phyloP scores from a whole-genome alignment of 2,329 filamentous ascomycete species.

The Coniella lustricola region DNA sequence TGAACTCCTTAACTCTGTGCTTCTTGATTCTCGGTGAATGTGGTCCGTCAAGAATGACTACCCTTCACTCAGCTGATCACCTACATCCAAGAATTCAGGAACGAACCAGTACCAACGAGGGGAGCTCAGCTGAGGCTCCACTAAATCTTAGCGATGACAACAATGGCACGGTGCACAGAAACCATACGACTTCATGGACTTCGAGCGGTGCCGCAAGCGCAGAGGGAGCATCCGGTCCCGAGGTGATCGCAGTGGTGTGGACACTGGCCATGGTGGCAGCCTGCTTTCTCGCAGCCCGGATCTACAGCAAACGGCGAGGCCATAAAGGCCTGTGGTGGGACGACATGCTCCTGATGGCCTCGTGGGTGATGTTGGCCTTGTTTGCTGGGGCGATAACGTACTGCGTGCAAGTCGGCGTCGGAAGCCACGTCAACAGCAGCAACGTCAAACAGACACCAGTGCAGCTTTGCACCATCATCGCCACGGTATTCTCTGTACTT shows the following conservation, averaged over 20 bases:
- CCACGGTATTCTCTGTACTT: slow-evolving; percentile 21
- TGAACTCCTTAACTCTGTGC: too few relatives aligned
- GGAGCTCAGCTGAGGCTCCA: too few relatives aligned
- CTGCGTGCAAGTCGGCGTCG: slow-evolving; percentile 7
- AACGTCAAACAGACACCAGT: neutral
- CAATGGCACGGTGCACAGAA: neutral
- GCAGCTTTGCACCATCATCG: slow-evolving; percentile 8
- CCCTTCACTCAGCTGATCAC: too few relatives aligned
- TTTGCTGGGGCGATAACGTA: slow-evolving; percentile 6
- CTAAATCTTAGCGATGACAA: too few relatives aligned
- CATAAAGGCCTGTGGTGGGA: slow-evolving; percentile 12
- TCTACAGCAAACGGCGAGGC: slow-evolving; percentile 6
- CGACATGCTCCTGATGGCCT: slow-evolving; percentile 8
- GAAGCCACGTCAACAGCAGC: slow-evolving; percentile 1
- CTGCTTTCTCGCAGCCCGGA: slow-evolving; percentile 4
- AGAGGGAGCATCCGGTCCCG: neutral
- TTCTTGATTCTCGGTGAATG: too few relatives aligned
- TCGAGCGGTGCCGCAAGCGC: neutral
- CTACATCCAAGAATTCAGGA: too few relatives aligned
- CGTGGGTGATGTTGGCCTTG: slow-evolving; percentile 10
- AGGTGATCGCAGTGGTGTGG: neutral
- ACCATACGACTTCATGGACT: neutral
- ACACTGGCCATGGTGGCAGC: neutral
- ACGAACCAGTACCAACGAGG: too few relatives aligned
- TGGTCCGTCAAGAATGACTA: too few relatives aligned